phyloP scores from a whole-genome alignment of 129 eudicot species.

The Centrapalus pauciflorus region DNA sequence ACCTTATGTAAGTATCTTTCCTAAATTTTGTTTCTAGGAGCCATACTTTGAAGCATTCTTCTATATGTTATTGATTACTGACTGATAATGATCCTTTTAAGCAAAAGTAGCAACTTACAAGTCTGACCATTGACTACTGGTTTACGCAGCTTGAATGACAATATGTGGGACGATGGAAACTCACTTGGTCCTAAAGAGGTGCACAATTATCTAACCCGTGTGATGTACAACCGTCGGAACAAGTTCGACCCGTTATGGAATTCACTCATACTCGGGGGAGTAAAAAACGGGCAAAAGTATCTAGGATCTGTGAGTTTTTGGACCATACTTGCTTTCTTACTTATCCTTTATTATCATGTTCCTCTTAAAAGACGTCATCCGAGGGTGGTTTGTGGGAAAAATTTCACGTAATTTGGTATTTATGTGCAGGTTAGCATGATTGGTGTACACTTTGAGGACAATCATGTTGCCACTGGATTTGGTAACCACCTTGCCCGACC shows the following conservation, averaged over 20 bases:
- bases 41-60: background rate
- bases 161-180: conserved; percentile 88
- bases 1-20: conserved; percentile 59
- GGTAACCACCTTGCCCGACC: conserved; percentile 85
- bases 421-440: conserved; percentile 75
- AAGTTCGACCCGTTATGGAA: conserved; percentile 85
- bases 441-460: conserved; percentile 82
- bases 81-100: background rate
- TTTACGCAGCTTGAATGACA: conserved; percentile 51
- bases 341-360: background rate
- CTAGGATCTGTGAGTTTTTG: conserved; percentile 57
- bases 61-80: background rate
- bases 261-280: conserved; percentile 75
- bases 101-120: background rate
- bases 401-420: background rate
- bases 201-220: conserved; percentile 64
- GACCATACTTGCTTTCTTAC: background rate
- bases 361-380: no score
- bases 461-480: conserved; percentile 82
- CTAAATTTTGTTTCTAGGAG: background rate
- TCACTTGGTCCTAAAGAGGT: conserved; percentile 87
- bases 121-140: background rate
- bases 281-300: conserved; percentile 74
- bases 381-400: no score
- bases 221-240: conserved; percentile 82